Evolutionary conservation across 1,284 basidiomycete genomes (phyloP), one percentile per base, ranked within the genome.

Genomic region (Ganoderma multipileum): DNA sequence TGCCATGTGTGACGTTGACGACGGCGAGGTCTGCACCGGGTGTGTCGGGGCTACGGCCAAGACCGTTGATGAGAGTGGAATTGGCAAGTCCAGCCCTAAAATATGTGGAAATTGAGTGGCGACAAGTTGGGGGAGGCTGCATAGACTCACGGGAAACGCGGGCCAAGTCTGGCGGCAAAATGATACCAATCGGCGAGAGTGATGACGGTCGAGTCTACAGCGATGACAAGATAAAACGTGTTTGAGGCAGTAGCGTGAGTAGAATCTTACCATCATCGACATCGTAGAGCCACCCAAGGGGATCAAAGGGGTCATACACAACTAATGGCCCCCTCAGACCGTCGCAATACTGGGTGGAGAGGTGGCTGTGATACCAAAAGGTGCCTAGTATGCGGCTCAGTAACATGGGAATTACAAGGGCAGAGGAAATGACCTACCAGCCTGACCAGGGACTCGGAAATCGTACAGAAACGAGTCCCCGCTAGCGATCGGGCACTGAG

Each of bases 41-140:
- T 2, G 72, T 72, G 12, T 39, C 30, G 11, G 55, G 36, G 61
- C 64, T 79, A 11, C 79, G 75, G 16, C 85, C 84, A 33, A 77
- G 73, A 6, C 84, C 83, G 62, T 89, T 90, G 73, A 90, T 85
- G 5, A 89, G 74, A 1, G 84, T 86, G 0, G 83, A 23, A 44
- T 73, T 58, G 8, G 69, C 14, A 9, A 50, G 47, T 1, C 58
- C 63, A 2, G 28, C 12, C 12, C 61, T 63, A 20, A 7, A 4
- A 7, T 3, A 2, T 20, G 26, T 6, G 0, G 20, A 61, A 18
- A 7, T 3, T 54, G 52, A 57, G 39, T 20, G 11, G 26, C 28
- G 44, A 23, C 7, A 59, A 5, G 20, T 7, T 3, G 33, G 12
- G 61, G 20, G 8, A 12, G 11, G 28, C 52, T 33, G 50, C 65